Evolutionary conservation across 2,329 filamentous ascomycete genomes (phyloP).

Genomic region (Calycina marina): DNA sequence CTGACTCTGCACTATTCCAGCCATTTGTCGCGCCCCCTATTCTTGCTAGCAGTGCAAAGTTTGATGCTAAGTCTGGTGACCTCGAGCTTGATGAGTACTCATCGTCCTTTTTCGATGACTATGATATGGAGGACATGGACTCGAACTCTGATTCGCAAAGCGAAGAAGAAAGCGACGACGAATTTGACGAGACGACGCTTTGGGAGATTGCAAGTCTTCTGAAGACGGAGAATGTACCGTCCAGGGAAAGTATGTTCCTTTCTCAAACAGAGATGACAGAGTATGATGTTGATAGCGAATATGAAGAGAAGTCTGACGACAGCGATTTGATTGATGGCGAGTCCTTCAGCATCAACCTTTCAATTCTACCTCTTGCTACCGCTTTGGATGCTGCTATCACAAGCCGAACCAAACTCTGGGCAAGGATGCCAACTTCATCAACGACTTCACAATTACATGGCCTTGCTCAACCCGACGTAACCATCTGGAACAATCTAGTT

Average conservation of each 20-base stretch:
- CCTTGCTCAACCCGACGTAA: slow-evolving; percentile 13
- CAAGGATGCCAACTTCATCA: too few species aligned
- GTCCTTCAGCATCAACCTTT: slow-evolving; percentile 3
- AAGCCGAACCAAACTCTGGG: slow-evolving; percentile 12
- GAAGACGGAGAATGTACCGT: slow-evolving; percentile 35
- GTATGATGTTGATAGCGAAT: slow-evolving; percentile 11
- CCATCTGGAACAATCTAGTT: slow-evolving; percentile 12
- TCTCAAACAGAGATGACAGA: slow-evolving; percentile 8
- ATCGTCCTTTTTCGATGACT: slow-evolving; percentile 43
- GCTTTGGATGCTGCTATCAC: slow-evolving; percentile 2
- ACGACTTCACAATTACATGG: too few species aligned
- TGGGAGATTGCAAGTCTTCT: slow-evolving; percentile 50
- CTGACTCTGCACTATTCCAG: slow-evolving; percentile 35
- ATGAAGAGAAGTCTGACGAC: slow-evolving; percentile 11
- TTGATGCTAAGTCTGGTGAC: slow-evolving; percentile 16
- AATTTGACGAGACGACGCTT: slow-evolving; percentile 45
- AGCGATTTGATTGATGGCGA: neutral
- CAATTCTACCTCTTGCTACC: neutral
- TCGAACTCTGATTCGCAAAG: slow-evolving; percentile 27
- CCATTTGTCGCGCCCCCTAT: slow-evolving; percentile 21
- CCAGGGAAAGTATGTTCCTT: slow-evolving; percentile 35
- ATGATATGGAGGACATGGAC: slow-evolving; percentile 36
- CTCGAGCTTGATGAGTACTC: slow-evolving; percentile 14
- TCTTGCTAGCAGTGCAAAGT: slow-evolving; percentile 10
- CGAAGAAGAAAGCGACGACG: slow-evolving; percentile 21